Base-by-base conservation (phyloP, 176 grass and related monocot genomes). In the Paspalum notatum region DNA sequence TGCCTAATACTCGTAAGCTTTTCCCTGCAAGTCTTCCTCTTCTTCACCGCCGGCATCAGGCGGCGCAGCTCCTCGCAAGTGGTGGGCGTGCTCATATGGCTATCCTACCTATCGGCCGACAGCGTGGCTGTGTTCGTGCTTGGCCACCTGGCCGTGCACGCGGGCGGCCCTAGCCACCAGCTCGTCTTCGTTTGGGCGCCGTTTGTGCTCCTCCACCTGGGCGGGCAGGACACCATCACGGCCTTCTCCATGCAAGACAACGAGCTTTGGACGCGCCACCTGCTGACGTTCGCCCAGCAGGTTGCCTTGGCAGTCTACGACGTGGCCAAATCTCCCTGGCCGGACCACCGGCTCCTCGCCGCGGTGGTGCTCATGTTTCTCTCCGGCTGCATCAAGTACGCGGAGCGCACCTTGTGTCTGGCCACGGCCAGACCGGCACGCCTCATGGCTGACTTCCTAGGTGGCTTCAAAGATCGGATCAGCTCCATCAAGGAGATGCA, bases 211-310 rank as follows among this genome's bases (percentile, higher is more conserved):
- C 46, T 82, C n/a, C 80, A 82, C 57, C 58, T 74, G 20, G 80
- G 80, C 46, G 80, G 80, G 27, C 80, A 82, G 80, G 69, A 74
- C 46, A 82, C 69, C 58, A 63, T 82, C 27, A 82, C 80, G 20
- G 80, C 80, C 37, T 74, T 82, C 68, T 63, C 80, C 69, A 53
- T 74, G 80, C 57, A 82, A 3, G 80, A 82, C 69, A 82, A 82
- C 69, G 58, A 12, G n/a, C 80, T 82, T 9, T 82, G 80, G 80
- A 12, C 1, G 69, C 80, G 80, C 14, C 64, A 83, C 67, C 37
- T 77, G 58, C 80, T 82, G 68, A 39, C 1, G 4, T 53, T 82
- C n/a, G 44, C 46, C 58, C 18, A 18, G 18, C 67, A 82, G 58
- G 45, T 42, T 8, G 57, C 56, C 0, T 3, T 73, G 68, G 80